A percentile compares a stretch with the other conserved stretches of the same genome.
Evolutionary conservation across 2,329 filamentous ascomycete species (phyloP).

Genomic region (Graphium sp.): DNA sequence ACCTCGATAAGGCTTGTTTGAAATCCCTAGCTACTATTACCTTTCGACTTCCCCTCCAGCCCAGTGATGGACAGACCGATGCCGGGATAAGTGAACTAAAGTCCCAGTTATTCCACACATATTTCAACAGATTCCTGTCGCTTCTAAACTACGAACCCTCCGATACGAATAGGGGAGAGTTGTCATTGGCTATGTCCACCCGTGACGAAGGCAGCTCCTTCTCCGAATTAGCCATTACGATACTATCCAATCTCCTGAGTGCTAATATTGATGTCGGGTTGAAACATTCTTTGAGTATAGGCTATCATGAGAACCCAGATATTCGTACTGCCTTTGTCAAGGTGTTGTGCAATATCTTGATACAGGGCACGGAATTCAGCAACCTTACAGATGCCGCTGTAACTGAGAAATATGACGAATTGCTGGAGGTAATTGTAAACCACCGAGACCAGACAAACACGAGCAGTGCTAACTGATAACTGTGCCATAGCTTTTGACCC

Average conservation of each 20-base stretch:
- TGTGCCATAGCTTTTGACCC: constrained; percentile 33
- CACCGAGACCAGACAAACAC: neutral
- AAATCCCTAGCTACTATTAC: constrained; percentile 49
- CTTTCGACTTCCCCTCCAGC: constrained; percentile 48
- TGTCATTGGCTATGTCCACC: constrained; percentile 12
- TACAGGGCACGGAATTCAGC: constrained; percentile 57
- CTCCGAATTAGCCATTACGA: constrained; percentile 48
- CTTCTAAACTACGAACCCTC: constrained; percentile 39
- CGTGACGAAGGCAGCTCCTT: constrained; percentile 38
- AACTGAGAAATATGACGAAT: constrained; percentile 50
- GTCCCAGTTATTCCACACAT: constrained; percentile 54
- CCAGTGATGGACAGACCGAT: constrained; percentile 47
- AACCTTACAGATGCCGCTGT: constrained; percentile 50
- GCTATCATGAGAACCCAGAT: constrained; percentile 53
- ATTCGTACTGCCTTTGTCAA: constrained; percentile 55
- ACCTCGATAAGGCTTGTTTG: constrained; percentile 49
- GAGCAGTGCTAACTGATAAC: constrained; percentile 6
- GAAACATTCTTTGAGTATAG: constrained; percentile 53
- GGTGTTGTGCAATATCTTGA: constrained; percentile 52
- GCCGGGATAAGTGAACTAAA: constrained; percentile 51
- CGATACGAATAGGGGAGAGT: constrained; percentile 6
- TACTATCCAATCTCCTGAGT: constrained; percentile 51
- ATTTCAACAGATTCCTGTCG: constrained; percentile 53
- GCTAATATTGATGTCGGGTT: constrained; percentile 57
- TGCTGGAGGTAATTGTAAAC: constrained; percentile 31